Evolutionary conservation across 257 asterid genomes (phyloP).

Genomic region (Solanum clarkiae): DNA sequence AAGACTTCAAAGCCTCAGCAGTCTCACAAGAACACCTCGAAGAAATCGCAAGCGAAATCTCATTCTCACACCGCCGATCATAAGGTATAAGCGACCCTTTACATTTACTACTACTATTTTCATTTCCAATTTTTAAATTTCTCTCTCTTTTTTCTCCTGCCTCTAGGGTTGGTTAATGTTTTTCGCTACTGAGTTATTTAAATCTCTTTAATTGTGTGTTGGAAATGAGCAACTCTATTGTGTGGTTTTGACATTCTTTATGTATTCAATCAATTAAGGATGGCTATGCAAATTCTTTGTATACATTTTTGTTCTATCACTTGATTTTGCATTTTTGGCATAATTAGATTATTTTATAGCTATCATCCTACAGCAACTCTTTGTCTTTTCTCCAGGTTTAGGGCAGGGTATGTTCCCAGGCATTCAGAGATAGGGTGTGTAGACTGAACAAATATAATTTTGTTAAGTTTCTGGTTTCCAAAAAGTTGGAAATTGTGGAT

Average conservation of each 20-base stretch:
- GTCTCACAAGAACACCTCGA: slow-evolving; percentile 12
- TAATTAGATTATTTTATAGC: neutral
- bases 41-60: slow-evolving; percentile 53
- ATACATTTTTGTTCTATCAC: neutral
- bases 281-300: neutral
- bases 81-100: slow-evolving; percentile 37
- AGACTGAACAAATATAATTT: neutral
- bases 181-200: neutral
- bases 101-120: neutral
- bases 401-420: neutral
- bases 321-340: neutral
- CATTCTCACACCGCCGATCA: slow-evolving; percentile 63
- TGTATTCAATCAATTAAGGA: neutral
- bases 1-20: slow-evolving; percentile 29
- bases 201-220: neutral
- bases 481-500: neutral
- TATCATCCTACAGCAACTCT: neutral
- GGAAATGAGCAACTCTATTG: neutral
- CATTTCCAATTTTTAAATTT: neutral
- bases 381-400: neutral
- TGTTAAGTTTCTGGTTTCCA: neutral
- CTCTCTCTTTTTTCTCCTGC: neutral
- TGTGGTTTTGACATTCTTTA: neutral
- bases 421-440: neutral
- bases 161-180: neutral